Evolutionary conservation across 306 rosid genomes (phyloP), one percentile per base, ranked within the genome.

Genomic region (Pueraria montana): DNA sequence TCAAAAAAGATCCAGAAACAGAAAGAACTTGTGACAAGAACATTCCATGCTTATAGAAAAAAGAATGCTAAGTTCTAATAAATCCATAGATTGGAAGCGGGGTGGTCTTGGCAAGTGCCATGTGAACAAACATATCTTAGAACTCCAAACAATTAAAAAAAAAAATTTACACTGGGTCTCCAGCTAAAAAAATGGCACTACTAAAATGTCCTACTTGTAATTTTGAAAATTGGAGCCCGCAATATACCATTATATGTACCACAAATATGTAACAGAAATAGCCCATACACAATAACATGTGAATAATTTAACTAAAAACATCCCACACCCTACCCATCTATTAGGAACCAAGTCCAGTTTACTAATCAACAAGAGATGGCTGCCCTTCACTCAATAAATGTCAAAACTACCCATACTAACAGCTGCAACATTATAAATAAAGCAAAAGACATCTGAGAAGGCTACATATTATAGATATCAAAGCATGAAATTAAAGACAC

Each of bases 401-500:
- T 18, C 14, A 14, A 80, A 43, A n/a, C 16, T 45, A 77, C 46
- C 56, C 36, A 38, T 8, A 66, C 48, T 8, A 80, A 14, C 26
- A 76, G 65, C 18, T 24, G 27, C 61, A 77, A 34, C 12, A 42
- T 1, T 49, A 84, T 23, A 56, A 38, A 65, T 17, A 43, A 2
- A 61, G 38, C 53, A 30, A 46, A 61, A 43, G 17, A 56, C 34
- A 13, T 38, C 26, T 7, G 10, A 4, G 43, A 85, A 85, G 72
- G 50, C 5, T 58, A 79, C 2, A 62, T 14, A 62, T 27, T 27
- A 62, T 26, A 69, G 72, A 74, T 66, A 84, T 17, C 63, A 74
- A 74, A 13, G 53, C 18, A 68, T 27, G 36, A 82, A 36, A 77
- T 77, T 50, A 76, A 78, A 74, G 52, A 78, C 24, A 74, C 89